Evolutionary conservation across 495 filamentous ascomycete species (phyloP).

Genomic region (Rostrohypoxylon terebratum): DNA sequence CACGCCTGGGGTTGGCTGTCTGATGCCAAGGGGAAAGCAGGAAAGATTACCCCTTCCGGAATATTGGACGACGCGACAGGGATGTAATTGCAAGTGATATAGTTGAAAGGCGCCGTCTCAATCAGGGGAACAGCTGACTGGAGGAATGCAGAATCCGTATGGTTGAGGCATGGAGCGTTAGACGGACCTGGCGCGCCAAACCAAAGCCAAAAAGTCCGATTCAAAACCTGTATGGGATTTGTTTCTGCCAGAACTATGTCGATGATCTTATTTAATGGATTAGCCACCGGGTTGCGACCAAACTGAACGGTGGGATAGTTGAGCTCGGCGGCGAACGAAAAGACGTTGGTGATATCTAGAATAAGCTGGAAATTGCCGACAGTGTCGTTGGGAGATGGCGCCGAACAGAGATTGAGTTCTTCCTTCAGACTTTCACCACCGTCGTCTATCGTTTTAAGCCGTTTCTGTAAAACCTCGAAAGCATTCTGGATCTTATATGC

Average conservation of each 20-base stretch:
- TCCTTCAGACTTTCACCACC: slow-evolving; percentile 4
- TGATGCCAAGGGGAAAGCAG: background rate
- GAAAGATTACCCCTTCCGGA: slow-evolving; percentile 20
- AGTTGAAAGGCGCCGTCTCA: slow-evolving; percentile 6
- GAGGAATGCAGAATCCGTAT: slow-evolving; percentile 2
- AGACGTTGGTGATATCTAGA: background rate
- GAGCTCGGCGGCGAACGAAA: slow-evolving; percentile 13
- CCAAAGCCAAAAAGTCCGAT: slow-evolving; percentile 15
- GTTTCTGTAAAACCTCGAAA: slow-evolving; percentile 1
- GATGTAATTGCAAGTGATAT: slow-evolving; percentile 21
- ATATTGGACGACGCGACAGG: slow-evolving; percentile 11
- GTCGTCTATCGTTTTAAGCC: background rate
- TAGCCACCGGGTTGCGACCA: slow-evolving; percentile 3
- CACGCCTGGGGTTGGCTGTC: slow-evolving; percentile 11
- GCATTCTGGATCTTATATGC: slow-evolving; percentile 20
- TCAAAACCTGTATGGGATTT: slow-evolving; percentile 15
- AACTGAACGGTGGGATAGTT: slow-evolving; percentile 8
- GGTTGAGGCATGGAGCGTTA: slow-evolving; percentile 10
- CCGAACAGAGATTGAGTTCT: slow-evolving; percentile 18
- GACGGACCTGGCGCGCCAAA: slow-evolving; percentile 1
- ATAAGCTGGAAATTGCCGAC: background rate
- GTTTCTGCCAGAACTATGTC: background rate
- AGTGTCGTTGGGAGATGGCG: slow-evolving; percentile 12
- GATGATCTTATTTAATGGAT: slow-evolving; percentile 11
- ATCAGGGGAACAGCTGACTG: background rate